Conservation (phyloP, 1,284 basidiomycete species). For the Pseudozyma sp. region DNA sequence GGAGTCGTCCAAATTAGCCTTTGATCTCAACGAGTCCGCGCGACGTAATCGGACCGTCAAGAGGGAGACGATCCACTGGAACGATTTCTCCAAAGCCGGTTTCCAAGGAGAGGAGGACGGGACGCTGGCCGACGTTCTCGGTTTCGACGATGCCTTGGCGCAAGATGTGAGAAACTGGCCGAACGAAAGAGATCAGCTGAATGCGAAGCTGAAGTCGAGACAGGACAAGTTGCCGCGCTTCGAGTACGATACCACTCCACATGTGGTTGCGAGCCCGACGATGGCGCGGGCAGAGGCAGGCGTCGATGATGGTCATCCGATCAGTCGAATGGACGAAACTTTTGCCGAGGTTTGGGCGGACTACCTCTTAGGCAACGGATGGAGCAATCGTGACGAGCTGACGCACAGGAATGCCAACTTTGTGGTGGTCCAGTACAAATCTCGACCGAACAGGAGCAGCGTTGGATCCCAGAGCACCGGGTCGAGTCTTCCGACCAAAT, state of each 20-base stretch:
- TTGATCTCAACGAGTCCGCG: constrained; percentile 63
- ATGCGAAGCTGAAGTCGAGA: constrained; percentile 45
- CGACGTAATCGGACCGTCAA: constrained; percentile 45
- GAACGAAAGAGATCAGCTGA: constrained; percentile 39
- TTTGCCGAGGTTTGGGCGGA: constrained; percentile 67
- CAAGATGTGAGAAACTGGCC: constrained; percentile 61
- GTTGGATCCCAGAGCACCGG: constrained; percentile 44
- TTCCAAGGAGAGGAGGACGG: constrained; percentile 43
- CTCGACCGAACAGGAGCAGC: constrained; percentile 44
- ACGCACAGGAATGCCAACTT: constrained; percentile 66
- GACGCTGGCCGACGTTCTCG: constrained; percentile 51
- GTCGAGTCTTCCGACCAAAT: constrained; percentile 28
- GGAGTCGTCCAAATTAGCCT: constrained; percentile 61
- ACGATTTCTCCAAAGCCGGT: constrained; percentile 57
- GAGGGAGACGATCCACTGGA: constrained; percentile 60
- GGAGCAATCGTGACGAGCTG: constrained; percentile 67
- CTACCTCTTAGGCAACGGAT: constrained; percentile 63
- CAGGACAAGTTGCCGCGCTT: constrained; percentile 56
- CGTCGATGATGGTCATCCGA: constrained; percentile 31
- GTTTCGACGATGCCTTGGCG: constrained; percentile 61
- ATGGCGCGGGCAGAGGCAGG: constrained; percentile 26
- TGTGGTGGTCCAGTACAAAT: constrained; percentile 65
- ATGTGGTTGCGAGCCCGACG: constrained; percentile 48
- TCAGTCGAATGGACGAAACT: constrained; percentile 60
- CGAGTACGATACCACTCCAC: constrained; percentile 59